A percentile compares a stretch with the other conserved stretches of the same genome.
phyloP scores from a whole-genome alignment of 2,329 filamentous ascomycete species.

The Aspergillus pseudotamarii region DNA sequence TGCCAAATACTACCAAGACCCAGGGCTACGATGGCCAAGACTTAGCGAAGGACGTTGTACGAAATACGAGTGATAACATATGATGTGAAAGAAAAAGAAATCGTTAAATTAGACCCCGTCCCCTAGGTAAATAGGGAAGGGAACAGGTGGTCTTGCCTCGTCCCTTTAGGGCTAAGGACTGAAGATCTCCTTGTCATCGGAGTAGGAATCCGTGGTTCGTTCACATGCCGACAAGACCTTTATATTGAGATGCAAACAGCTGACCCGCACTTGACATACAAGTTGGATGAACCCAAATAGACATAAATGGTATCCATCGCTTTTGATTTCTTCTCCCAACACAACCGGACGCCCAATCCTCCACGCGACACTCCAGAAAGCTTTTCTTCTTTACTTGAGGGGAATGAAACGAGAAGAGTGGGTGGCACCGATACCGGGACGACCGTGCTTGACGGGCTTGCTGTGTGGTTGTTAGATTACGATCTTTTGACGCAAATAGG shows the following conservation, averaged over 20 bases:
- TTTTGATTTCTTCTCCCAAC: conserved; percentile 39
- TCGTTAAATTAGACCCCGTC: conserved; percentile 27
- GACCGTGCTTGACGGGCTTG: conserved; percentile 99
- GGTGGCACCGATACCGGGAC: conserved; percentile 99
- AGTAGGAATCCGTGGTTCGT: conserved; percentile 19
- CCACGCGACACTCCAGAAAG: conserved; percentile 41
- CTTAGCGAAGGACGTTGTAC: background rate
- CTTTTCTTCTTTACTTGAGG: conserved; percentile 78
- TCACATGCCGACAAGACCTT: conserved; percentile 42
- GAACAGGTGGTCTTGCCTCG: conserved; percentile 16
- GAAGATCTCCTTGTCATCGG: conserved; percentile 18
- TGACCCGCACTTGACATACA: conserved; percentile 45
- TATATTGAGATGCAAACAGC: conserved; percentile 45
- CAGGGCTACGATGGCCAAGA: background rate
- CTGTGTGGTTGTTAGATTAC: conserved; percentile 64
- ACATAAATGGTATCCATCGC: conserved; percentile 37
- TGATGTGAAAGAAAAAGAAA: conserved; percentile 14
- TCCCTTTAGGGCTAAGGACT: conserved; percentile 7
- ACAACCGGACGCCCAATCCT: conserved; percentile 34
- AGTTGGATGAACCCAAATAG: conserved; percentile 36
- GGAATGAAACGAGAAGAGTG: conserved; percentile 99
- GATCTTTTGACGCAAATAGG: background rate
- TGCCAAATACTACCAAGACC: background rate
- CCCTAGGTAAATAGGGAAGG: conserved; percentile 18
- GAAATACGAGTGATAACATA: background rate